A percentile compares a stretch with the other conserved stretches of the same genome.
These are phyloP conservation scores for Scalesia atractyloides DNA, from an alignment of 129 eudicot genomes.

Conservation along the genomic window DNA sequence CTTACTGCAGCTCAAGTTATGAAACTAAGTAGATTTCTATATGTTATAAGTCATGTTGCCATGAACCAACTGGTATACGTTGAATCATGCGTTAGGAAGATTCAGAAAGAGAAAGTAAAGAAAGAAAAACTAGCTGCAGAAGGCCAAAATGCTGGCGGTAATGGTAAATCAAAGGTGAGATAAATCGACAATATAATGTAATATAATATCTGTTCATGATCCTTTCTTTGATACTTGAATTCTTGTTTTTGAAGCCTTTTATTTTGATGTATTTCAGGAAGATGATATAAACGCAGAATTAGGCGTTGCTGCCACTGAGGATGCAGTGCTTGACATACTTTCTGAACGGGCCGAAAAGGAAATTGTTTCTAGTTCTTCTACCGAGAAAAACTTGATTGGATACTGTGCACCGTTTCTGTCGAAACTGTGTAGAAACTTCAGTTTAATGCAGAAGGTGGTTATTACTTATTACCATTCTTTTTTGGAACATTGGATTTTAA, in stretches of 20 bases:
- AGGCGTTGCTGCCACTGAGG: slow-evolving; percentile 90
- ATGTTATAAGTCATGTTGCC: slow-evolving; percentile 83
- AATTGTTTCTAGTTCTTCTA: slow-evolving; percentile 67
- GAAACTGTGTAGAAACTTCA: slow-evolving; percentile 80
- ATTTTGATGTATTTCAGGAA: slow-evolving; percentile 51
- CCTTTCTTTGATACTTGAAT: background rate
- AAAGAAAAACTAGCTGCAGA: slow-evolving; percentile 71
- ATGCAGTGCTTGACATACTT: slow-evolving; percentile 78
- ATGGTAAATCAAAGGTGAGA: slow-evolving; percentile 54
- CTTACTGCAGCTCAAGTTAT: slow-evolving; percentile 63
- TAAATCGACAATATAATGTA: background rate
- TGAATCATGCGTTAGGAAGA: slow-evolving; percentile 78
- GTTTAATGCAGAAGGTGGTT: slow-evolving; percentile 90
- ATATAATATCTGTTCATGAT: background rate
- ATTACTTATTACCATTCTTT: background rate
- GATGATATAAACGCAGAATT: slow-evolving; percentile 82
- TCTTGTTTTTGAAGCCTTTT: slow-evolving; percentile 6
- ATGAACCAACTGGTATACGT: slow-evolving; percentile 85
- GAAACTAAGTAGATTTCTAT: slow-evolving; percentile 70
- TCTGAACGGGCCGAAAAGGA: slow-evolving; percentile 86
- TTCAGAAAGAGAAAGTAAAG: slow-evolving; percentile 75
- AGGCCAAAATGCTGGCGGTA: slow-evolving; percentile 27
- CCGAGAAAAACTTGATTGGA: slow-evolving; percentile 77
- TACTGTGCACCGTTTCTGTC: slow-evolving; percentile 79
- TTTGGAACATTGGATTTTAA: too few species aligned